phyloP scores from a whole-genome alignment of 2,329 filamentous ascomycete species.

The Metarhizium album region DNA sequence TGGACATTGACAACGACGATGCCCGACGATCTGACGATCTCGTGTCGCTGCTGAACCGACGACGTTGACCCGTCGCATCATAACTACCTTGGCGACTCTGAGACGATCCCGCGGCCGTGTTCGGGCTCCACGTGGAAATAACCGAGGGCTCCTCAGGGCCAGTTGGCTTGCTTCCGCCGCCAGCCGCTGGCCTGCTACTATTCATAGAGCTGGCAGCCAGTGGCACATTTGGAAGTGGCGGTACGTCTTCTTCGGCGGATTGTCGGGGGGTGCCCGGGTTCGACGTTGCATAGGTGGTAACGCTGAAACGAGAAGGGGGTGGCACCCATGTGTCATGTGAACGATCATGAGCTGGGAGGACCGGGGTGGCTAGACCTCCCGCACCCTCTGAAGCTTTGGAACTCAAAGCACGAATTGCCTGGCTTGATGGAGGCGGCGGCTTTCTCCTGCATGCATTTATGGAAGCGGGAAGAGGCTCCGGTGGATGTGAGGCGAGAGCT shows the following conservation, averaged over 20 bases:
- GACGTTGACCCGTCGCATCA: background rate
- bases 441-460: slow-evolving; percentile 35
- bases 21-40: slow-evolving; percentile 11
- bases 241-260: slow-evolving; percentile 14
- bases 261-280: slow-evolving; percentile 17
- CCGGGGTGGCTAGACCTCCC: slow-evolving; percentile 6
- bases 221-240: slow-evolving; percentile 15
- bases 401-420: slow-evolving; percentile 8
- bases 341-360: slow-evolving; percentile 9
- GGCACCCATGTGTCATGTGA: slow-evolving; percentile 33
- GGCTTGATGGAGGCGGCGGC: slow-evolving; percentile 22
- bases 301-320: slow-evolving; percentile 51
- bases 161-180: slow-evolving; percentile 12
- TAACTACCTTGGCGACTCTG: background rate
- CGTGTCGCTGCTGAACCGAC: slow-evolving; percentile 4
- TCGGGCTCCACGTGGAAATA: slow-evolving; percentile 17
- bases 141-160: slow-evolving; percentile 15
- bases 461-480: slow-evolving; percentile 13
- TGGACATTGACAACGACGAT: slow-evolving; percentile 34
- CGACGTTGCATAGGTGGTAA: slow-evolving; percentile 50
- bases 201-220: slow-evolving; percentile 19
- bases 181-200: slow-evolving; percentile 20
- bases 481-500: slow-evolving; percentile 12
- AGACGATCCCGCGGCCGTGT: background rate
- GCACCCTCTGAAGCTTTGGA: slow-evolving; percentile 13